Percentiles rank a stretch among this genome's conserved stretches.
These are phyloP conservation scores for Leersia perrieri DNA, from an alignment of 176 grass and related monocot species.

Conservation along the genomic window DNA sequence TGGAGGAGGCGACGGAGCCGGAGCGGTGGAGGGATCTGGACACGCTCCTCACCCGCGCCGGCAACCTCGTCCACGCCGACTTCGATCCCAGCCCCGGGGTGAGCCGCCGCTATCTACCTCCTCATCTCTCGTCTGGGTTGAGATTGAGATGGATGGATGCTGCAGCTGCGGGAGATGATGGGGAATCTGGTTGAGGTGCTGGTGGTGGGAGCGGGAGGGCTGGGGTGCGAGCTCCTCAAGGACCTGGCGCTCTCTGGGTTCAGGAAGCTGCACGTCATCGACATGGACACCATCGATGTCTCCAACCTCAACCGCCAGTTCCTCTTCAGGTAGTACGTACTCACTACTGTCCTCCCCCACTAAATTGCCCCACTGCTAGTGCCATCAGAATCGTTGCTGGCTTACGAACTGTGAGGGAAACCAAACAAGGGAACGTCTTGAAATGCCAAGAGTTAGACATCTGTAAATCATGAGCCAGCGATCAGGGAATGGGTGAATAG, in stretches of 20 bases:
- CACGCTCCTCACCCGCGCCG: constrained; percentile 69
- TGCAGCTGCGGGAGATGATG: constrained; percentile 76
- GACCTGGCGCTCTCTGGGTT: constrained; percentile 93
- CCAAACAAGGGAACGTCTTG: no score
- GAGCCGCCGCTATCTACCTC: constrained; percentile 31
- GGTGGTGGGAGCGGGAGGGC: constrained; percentile 84
- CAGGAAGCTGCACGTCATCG: constrained; percentile 91
- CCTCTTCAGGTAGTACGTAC: constrained; percentile 98
- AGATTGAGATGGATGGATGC: no score
- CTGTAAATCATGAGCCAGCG: neutral
- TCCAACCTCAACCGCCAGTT: constrained; percentile 99
- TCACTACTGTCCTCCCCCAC: no score
- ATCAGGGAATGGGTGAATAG: neutral
- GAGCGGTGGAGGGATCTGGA: constrained; percentile 84
- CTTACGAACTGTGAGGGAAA: no score
- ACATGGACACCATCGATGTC: constrained; percentile 99
- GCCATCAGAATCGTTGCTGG: no score
- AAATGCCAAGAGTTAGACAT: no score
- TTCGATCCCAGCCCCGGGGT: constrained; percentile 71
- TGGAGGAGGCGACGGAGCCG: constrained; percentile 36
- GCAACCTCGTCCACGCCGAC: constrained; percentile 67
- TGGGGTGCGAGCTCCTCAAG: constrained; percentile 97
- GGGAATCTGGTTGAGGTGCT: constrained; percentile 75
- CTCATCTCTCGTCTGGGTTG: no score
- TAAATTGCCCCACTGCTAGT: neutral